Conservation (phyloP, 2,329 filamentous ascomycete species). For the Fusarium verticillioides region DNA sequence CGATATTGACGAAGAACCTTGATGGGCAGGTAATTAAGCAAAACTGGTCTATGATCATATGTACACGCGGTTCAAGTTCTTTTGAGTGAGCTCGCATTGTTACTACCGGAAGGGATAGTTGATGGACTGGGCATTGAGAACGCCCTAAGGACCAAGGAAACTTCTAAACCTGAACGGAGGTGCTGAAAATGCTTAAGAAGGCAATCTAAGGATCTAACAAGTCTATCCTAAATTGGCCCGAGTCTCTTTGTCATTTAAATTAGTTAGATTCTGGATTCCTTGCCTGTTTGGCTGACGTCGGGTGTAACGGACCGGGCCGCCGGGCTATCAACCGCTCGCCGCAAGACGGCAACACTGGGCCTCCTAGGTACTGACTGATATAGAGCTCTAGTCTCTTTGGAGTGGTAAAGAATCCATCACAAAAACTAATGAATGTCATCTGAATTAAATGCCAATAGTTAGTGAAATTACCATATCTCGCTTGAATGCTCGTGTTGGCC, state of each 20-base stretch:
- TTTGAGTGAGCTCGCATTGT: not conserved
- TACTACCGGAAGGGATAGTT: not conserved
- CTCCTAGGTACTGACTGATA: not conserved
- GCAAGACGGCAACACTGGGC: not conserved
- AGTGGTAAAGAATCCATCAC: not conserved
- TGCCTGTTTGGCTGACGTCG: not conserved
- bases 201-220: not conserved
- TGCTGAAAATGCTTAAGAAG: not conserved
- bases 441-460: not conserved
- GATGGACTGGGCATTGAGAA: not conserved
- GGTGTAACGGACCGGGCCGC: not conserved
- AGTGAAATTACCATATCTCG: not conserved
- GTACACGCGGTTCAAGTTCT: not conserved
- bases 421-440: not conserved
- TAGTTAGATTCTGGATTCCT: too few relatives aligned
- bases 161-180: not conserved
- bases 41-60: not conserved
- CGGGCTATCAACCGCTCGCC: not conserved
- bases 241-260: not conserved
- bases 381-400: not conserved
- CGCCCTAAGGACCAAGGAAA: not conserved
- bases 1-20: constrained; percentile 9
- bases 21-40: not conserved
- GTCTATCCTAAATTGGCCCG: not conserved
- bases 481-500: not conserved